phyloP scores from a whole-genome alignment of 441 rosid genomes.

The California macrophylla region DNA sequence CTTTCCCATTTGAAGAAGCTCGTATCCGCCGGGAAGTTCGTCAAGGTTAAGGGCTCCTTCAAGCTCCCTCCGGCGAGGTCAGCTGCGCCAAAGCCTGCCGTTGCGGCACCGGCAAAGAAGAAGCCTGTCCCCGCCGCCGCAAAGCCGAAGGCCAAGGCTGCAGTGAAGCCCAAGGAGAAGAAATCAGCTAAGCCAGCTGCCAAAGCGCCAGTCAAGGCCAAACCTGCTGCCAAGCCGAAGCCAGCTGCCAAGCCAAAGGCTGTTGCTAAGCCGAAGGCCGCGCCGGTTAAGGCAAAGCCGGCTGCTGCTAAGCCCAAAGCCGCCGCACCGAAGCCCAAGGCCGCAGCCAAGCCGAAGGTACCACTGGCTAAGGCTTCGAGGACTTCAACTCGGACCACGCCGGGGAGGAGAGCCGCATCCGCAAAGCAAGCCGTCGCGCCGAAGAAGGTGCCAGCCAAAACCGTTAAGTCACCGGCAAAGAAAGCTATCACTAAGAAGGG shows the following conservation, averaged over 20 bases:
- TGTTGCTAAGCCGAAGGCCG: conserved; percentile 8
- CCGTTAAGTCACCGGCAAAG: conserved; percentile 33
- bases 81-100: conserved; percentile 26
- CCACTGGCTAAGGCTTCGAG: conserved; percentile 49
- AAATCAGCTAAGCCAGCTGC: no score
- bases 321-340: conserved; percentile 26
- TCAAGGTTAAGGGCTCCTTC: conserved; percentile 32
- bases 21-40: conserved; percentile 54
- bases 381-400: conserved; percentile 46
- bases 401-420: conserved; percentile 27
- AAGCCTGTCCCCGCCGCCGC: conserved; percentile 14
- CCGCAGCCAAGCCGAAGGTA: conserved; percentile 23
- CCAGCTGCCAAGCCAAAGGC: conserved; percentile 20
- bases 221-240: conserved; percentile 20
- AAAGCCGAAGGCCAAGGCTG: background rate
- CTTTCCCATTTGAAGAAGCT: conserved; percentile 27
- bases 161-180: background rate
- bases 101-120: conserved; percentile 29
- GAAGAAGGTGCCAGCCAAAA: conserved; percentile 18
- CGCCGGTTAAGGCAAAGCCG: conserved; percentile 7
- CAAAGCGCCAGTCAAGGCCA: conserved; percentile 32
- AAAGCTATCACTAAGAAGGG: conserved; percentile 28
- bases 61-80: no score
- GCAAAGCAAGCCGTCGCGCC: conserved; percentile 6
- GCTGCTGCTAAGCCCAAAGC: conserved; percentile 23